Evolutionary conservation across 306 rosid species (phyloP).

Genomic region (Vigna nakashimae): DNA sequence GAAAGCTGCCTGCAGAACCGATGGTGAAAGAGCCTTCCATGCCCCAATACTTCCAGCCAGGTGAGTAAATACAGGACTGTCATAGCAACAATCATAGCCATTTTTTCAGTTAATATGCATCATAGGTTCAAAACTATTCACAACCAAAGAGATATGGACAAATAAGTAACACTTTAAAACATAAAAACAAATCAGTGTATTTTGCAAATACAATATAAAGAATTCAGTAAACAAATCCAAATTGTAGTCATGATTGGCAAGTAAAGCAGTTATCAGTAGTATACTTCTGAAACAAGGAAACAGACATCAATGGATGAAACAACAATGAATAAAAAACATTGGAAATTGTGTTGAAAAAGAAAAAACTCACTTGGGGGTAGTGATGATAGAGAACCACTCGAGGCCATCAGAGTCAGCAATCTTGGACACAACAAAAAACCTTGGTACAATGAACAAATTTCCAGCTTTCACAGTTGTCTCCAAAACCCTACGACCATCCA

Average conservation of each 20-base stretch:
- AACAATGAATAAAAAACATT: not conserved
- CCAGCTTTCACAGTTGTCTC: conserved; percentile 77
- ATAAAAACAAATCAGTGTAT: no score
- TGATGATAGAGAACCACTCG: conserved; percentile 94
- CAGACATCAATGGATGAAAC: no score
- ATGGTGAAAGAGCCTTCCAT: conserved; percentile 83
- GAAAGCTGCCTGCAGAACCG: conserved; percentile 77
- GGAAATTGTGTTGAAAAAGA: no score
- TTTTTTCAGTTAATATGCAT: not conserved
- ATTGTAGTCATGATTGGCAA: not conserved
- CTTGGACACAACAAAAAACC: conserved; percentile 86
- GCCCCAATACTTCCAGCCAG: conserved; percentile 79
- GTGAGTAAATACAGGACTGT: conserved; percentile 88
- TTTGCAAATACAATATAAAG: no score
- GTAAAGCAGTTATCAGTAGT: not conserved
- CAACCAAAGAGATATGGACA: not conserved
- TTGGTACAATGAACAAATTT: conserved; percentile 82
- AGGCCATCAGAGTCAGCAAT: conserved; percentile 78
- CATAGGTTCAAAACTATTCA: not conserved
- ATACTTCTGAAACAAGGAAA: no score
- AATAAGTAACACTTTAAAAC: not conserved
- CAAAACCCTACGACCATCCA: conserved; percentile 72
- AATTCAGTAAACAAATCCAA: no score
- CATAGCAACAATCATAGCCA: conserved; percentile 14
- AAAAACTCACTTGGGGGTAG: conserved; percentile 70